Conservation (phyloP, 2,329 filamentous ascomycete species). For the Myriangium duriaei region DNA sequence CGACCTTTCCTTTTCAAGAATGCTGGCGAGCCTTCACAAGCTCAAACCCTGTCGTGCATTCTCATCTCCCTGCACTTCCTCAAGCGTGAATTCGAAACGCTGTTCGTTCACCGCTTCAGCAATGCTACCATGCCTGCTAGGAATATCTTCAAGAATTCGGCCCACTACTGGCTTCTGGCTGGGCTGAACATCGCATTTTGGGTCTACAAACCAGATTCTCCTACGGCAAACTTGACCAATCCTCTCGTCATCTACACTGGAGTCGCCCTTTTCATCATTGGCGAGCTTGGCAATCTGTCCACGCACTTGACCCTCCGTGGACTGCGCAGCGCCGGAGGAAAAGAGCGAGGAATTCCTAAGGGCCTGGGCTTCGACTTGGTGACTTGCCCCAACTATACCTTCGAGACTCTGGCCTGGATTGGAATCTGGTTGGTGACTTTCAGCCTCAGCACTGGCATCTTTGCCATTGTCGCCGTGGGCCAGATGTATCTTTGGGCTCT, state of each 20-base stretch:
- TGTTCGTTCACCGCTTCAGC: conserved; percentile 92
- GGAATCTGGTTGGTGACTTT: conserved; percentile 70
- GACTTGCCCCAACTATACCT: conserved; percentile 96
- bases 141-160: conserved; percentile 92
- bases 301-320: conserved; percentile 68
- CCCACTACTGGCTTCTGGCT: conserved; percentile 82
- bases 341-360: conserved; percentile 74
- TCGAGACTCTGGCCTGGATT: conserved; percentile 76
- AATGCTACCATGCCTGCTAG: conserved; percentile 80
- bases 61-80: conserved; percentile 74
- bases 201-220: conserved; percentile 65
- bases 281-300: conserved; percentile 68
- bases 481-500: conserved; percentile 83
- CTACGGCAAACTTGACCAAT: conserved; percentile 41
- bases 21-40: conserved; percentile 41
- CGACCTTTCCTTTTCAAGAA: conserved; percentile 60
- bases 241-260: conserved; percentile 51
- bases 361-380: conserved; percentile 78
- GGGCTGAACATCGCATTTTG: conserved; percentile 73
- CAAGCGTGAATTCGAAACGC: conserved; percentile 89
- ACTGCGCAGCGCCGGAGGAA: conserved; percentile 66
- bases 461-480: conserved; percentile 56
- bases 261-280: conserved; percentile 58
- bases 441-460: conserved; percentile 65
- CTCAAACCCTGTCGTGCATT: conserved; percentile 60